Evolutionary conservation across 108 stramenopile genomes (phyloP).

Genomic region (Nitzschia inconspicua): DNA sequence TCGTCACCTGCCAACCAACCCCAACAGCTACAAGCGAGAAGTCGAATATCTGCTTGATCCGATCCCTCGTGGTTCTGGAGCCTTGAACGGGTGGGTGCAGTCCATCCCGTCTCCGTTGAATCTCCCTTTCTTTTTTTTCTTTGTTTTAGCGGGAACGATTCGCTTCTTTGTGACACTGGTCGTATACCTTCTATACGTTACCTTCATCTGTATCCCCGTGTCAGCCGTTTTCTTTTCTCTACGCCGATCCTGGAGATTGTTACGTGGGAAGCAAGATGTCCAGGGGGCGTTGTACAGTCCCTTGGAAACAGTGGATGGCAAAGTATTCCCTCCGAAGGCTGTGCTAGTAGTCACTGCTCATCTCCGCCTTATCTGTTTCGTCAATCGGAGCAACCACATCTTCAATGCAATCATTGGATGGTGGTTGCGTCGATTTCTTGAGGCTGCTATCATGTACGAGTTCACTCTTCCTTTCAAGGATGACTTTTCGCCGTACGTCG

Average conservation of each 20-base stretch:
- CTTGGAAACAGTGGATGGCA: slow-evolving; percentile 7
- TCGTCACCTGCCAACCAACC: not conserved
- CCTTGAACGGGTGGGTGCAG: slow-evolving; percentile 4
- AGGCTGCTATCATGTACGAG: slow-evolving; percentile 8
- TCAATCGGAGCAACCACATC: not conserved
- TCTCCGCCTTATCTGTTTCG: not conserved
- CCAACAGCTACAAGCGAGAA: slow-evolving; percentile 3
- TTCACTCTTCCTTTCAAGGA: slow-evolving; percentile 9
- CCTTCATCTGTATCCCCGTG: not conserved
- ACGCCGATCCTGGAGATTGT: slow-evolving; percentile 1
- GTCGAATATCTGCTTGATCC: not conserved
- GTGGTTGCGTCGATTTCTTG: slow-evolving; percentile 2
- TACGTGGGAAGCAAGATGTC: slow-evolving; percentile 1
- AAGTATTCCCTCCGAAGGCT: slow-evolving; percentile 1
- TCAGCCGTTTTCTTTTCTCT: slow-evolving; percentile 4
- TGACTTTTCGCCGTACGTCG: slow-evolving; percentile 6
- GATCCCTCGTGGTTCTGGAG: not conserved
- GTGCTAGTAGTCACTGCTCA: not conserved
- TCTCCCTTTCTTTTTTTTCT: slow-evolving; percentile 1
- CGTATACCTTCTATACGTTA: not conserved
- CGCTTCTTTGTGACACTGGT: not conserved
- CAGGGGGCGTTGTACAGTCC: slow-evolving; percentile 3
- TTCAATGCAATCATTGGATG: slow-evolving; percentile 1
- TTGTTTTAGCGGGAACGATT: not conserved
- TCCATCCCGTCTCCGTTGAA: slow-evolving; percentile 11